Evolutionary conservation across 495 filamentous ascomycete genomes (phyloP).

Genomic region (Pyronema domesticum): DNA sequence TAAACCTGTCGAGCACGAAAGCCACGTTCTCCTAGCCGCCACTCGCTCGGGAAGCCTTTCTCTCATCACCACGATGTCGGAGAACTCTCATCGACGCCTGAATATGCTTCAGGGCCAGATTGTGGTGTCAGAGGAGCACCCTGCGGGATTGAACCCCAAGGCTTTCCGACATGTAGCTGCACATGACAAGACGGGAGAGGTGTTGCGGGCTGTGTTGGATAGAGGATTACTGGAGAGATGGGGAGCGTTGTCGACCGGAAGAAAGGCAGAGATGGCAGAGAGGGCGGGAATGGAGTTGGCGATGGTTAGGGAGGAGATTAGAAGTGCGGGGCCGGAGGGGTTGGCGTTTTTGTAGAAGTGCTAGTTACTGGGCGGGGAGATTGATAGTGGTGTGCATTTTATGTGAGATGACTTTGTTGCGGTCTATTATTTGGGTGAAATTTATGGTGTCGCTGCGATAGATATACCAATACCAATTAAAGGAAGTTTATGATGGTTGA

Average conservation of each 20-base stretch:
- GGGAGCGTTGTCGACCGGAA: constrained; percentile 49
- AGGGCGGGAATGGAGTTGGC: constrained; percentile 45
- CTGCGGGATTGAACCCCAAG: constrained; percentile 65
- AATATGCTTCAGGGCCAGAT: constrained; percentile 68
- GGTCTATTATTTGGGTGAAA: too few relatives aligned
- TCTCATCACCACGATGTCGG: constrained; percentile 57
- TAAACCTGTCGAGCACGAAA: constrained; percentile 25
- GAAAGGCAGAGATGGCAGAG: constrained; percentile 49
- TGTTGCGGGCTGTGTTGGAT: constrained; percentile 43
- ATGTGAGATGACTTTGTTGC: too few relatives aligned
- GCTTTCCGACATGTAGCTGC: constrained; percentile 40
- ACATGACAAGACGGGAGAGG: constrained; percentile 19
- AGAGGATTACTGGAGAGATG: constrained; percentile 44
- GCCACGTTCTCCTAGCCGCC: constrained; percentile 48
- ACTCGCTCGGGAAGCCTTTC: constrained; percentile 56
- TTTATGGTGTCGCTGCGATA: too few relatives aligned
- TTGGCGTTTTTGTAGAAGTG: constrained; percentile 1
- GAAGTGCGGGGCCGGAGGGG: not conserved
- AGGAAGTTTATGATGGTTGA: too few relatives aligned
- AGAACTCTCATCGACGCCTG: constrained; percentile 67
- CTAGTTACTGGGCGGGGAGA: not conserved
- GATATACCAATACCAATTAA: too few relatives aligned
- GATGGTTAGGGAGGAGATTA: constrained; percentile 40
- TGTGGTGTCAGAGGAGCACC: constrained; percentile 51
- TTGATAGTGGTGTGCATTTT: not conserved